Evolutionary conservation across 495 filamentous ascomycete genomes (phyloP).

Genomic region (Aspergillus bertholletiae): DNA sequence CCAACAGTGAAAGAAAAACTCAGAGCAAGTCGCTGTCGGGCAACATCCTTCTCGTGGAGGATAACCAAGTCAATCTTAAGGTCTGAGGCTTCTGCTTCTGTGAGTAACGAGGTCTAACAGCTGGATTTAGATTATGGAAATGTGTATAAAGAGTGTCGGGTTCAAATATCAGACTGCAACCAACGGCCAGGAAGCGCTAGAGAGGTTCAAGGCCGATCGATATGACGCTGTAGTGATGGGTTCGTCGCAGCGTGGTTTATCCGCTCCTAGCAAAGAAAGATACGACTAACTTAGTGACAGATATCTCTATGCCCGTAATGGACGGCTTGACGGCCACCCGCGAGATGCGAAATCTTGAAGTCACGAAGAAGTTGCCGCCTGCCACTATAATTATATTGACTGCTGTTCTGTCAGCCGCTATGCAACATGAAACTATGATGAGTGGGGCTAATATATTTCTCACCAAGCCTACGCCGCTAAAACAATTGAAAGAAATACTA

Average conservation of each 20-base stretch:
- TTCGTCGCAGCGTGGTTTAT: conserved; percentile 11
- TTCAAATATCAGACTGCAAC: conserved; percentile 13
- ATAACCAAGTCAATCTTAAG: conserved; percentile 63
- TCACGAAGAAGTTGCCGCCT: no score
- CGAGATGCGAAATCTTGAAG: conserved; percentile 55
- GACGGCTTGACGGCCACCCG: conserved; percentile 60
- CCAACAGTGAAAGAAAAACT: not conserved
- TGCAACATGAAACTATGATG: no score
- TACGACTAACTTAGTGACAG: conserved; percentile 19
- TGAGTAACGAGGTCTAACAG: not conserved
- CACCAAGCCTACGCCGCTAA: no score
- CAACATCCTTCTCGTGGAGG: conserved; percentile 62
- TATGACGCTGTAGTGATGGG: conserved; percentile 46
- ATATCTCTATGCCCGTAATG: conserved; percentile 66
- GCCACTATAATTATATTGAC: no score
- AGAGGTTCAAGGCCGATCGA: conserved; percentile 42
- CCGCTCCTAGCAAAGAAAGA: not conserved
- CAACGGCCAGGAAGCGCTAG: conserved; percentile 28
- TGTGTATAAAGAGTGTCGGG: conserved; percentile 14
- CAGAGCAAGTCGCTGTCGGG: no score
- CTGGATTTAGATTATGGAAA: conserved; percentile 19
- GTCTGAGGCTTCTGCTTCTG: conserved; percentile 18
- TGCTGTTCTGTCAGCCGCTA: no score
- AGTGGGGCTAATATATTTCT: no score
- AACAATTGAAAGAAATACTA: no score